These are phyloP conservation scores for Poa pratensis DNA, from an alignment of 176 grass and related monocot species.

Conservation along the genomic window DNA sequence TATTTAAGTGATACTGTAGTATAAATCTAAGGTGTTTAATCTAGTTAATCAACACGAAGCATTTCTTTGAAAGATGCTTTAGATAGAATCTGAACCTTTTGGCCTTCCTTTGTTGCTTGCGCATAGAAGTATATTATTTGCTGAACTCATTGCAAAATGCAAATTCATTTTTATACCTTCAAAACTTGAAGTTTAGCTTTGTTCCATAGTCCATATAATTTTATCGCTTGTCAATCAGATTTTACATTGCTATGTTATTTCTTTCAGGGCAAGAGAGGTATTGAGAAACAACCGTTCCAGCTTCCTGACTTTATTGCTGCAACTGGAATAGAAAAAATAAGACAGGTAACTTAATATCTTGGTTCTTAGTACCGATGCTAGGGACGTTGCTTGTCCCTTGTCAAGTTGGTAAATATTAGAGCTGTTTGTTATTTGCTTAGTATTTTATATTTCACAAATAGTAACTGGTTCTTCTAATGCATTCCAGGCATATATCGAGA, in stretches of 20 bases:
- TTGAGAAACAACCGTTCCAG: conserved; percentile 94
- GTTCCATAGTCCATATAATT: conserved; percentile 26
- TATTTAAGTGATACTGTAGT: conserved; percentile 53
- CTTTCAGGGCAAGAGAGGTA: conserved; percentile 90
- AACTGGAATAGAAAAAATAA: conserved; percentile 96
- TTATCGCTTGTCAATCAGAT: conserved; percentile 12
- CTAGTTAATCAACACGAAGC: conserved; percentile 55
- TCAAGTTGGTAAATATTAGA: conserved; percentile 4
- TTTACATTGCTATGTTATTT: conserved; percentile 48
- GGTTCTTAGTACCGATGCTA: neutral
- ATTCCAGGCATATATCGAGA: conserved; percentile 90
- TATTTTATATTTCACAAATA: conserved; percentile 3
- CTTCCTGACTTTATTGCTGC: conserved; percentile 96
- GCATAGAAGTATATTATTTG: neutral
- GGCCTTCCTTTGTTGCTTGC: conserved; percentile 4
- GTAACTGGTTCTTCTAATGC: conserved; percentile 18
- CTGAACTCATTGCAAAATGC: neutral
- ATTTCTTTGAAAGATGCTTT: conserved; percentile 35
- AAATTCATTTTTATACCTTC: neutral
- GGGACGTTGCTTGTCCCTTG: neutral
- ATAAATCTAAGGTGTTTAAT: conserved; percentile 36
- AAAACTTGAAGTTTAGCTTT: conserved; percentile 29
- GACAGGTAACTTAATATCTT: conserved; percentile 61
- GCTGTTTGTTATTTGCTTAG: neutral
- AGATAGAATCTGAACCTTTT: conserved; percentile 29